Percentiles rank a stretch among this genome's conserved stretches.
phyloP scores from a whole-genome alignment of 768 basidiomycete species.

The Crucibulum laeve region DNA sequence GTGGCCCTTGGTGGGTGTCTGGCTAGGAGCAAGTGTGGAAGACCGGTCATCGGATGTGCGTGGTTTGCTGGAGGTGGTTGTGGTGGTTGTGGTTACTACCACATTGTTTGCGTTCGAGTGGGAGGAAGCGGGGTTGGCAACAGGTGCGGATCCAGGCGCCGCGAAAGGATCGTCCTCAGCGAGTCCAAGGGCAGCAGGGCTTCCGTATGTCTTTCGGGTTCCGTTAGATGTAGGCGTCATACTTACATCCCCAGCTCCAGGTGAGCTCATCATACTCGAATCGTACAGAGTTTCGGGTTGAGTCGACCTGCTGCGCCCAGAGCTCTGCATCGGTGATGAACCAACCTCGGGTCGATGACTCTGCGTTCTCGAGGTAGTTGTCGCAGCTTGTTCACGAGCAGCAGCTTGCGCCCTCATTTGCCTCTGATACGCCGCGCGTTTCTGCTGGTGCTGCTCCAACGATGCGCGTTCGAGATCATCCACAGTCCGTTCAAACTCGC shows the following conservation, averaged over 20 bases:
- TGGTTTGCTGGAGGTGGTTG: slow-evolving; percentile 6
- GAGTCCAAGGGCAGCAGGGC: slow-evolving; percentile 30
- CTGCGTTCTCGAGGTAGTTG: slow-evolving; percentile 38
- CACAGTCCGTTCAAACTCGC: slow-evolving; percentile 63
- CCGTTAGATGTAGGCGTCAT: slow-evolving; percentile 23
- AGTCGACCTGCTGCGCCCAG: slow-evolving; percentile 50
- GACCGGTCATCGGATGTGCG: slow-evolving; percentile 12
- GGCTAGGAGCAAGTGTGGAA: slow-evolving; percentile 6
- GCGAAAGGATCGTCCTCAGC: slow-evolving; percentile 77
- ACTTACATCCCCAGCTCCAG: slow-evolving; percentile 15
- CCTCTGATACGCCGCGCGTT: slow-evolving; percentile 74
- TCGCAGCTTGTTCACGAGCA: slow-evolving; percentile 15
- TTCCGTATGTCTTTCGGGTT: slow-evolving; percentile 22
- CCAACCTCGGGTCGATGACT: slow-evolving; percentile 51
- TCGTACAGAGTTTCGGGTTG: slow-evolving; percentile 77
- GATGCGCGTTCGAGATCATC: slow-evolving; percentile 77
- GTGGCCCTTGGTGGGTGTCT: slow-evolving; percentile 26
- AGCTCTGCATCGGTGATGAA: slow-evolving; percentile 25
- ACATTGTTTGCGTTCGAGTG: not conserved
- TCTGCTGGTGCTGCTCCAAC: slow-evolving; percentile 81
- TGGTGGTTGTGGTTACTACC: slow-evolving; percentile 7
- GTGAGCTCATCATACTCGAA: slow-evolving; percentile 42
- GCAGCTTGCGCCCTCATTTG: slow-evolving; percentile 64
- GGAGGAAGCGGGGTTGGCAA: not conserved
- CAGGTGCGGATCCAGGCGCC: slow-evolving; percentile 20